A percentile compares a stretch with the other conserved stretches of the same genome.
phyloP scores from a whole-genome alignment of 495 filamentous ascomycete genomes.

The Hypoxylon crocopeplum region DNA sequence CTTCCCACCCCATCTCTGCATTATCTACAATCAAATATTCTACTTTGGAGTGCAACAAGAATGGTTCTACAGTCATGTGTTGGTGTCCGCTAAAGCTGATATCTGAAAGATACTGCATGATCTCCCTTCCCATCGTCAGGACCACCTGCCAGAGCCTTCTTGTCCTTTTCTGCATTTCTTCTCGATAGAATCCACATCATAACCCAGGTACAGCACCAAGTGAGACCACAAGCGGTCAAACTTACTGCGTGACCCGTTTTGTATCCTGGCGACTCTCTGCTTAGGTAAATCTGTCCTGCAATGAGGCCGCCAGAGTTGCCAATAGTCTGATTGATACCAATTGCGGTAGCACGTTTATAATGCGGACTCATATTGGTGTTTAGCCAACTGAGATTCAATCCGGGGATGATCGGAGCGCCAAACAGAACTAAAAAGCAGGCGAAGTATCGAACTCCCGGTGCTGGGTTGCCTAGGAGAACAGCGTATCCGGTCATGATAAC shows the following conservation, averaged over 20 bases:
- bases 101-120: background rate
- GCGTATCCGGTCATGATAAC: slow-evolving; percentile 61
- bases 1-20: too few species aligned
- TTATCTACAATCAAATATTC: too few species aligned
- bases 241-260: background rate
- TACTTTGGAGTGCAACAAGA: too few species aligned
- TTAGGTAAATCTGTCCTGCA: slow-evolving; percentile 60
- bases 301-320: slow-evolving; percentile 64
- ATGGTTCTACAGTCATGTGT: too few species aligned
- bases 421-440: slow-evolving; percentile 62
- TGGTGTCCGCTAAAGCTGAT: background rate
- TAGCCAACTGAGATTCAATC: slow-evolving; percentile 63
- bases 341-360: slow-evolving; percentile 60
- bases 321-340: slow-evolving; percentile 62
- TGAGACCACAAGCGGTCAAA: background rate
- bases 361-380: slow-evolving; percentile 66
- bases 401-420: slow-evolving; percentile 57
- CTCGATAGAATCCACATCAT: slow-evolving; percentile 1
- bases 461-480: slow-evolving; percentile 48
- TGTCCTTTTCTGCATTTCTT: slow-evolving; percentile 5
- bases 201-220: background rate
- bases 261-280: background rate
- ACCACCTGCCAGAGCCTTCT: background rate
- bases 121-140: background rate
- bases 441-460: slow-evolving; percentile 57